Percentiles rank a stretch among this genome's conserved stretches.
These are phyloP conservation scores for Phytophthora fragariae DNA, from an alignment of 352 stramenopile genomes.

Conservation along the genomic window DNA sequence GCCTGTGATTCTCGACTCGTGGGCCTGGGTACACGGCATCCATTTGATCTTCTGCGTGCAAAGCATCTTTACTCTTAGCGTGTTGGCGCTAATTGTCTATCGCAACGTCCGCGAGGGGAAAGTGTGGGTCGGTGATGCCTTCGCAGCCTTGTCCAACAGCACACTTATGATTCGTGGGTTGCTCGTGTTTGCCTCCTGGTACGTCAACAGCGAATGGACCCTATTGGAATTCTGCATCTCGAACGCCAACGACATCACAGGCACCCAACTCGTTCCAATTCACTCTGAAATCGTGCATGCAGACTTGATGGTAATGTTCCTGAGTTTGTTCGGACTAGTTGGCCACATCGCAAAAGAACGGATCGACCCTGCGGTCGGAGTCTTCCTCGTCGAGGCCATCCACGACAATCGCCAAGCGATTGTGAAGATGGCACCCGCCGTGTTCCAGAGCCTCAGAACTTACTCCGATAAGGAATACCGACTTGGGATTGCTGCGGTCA, in stretches of 20 bases:
- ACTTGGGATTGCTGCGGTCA: conserved; percentile 39
- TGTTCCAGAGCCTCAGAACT: conserved; percentile 17
- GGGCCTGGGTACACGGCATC: conserved; percentile 58
- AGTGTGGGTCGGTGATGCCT: conserved; percentile 54
- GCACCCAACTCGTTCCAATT: conserved; percentile 35
- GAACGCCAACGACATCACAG: conserved; percentile 38
- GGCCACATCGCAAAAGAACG: conserved; percentile 37
- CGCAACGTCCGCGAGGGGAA: conserved; percentile 43
- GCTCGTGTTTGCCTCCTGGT: conserved; percentile 49
- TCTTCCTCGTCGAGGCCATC: conserved; percentile 36
- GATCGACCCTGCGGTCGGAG: conserved; percentile 35
- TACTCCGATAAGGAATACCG: conserved; percentile 40
- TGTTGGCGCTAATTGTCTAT: conserved; percentile 43
- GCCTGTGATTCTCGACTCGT: conserved; percentile 46
- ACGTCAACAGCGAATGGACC: conserved; percentile 54
- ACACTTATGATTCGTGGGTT: conserved; percentile 45
- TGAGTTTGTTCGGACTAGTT: conserved; percentile 36
- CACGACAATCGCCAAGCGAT: conserved; percentile 39
- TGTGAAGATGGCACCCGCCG: conserved; percentile 26
- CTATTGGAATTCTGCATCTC: conserved; percentile 53
- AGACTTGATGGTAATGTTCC: conserved; percentile 52
- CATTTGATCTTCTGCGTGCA: conserved; percentile 51
- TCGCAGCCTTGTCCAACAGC: conserved; percentile 43
- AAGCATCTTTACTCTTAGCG: conserved; percentile 40
- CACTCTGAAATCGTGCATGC: conserved; percentile 45